These are phyloP conservation scores for Usnea hakonensis DNA, from an alignment of 495 filamentous ascomycete genomes.

Conservation along the genomic window DNA sequence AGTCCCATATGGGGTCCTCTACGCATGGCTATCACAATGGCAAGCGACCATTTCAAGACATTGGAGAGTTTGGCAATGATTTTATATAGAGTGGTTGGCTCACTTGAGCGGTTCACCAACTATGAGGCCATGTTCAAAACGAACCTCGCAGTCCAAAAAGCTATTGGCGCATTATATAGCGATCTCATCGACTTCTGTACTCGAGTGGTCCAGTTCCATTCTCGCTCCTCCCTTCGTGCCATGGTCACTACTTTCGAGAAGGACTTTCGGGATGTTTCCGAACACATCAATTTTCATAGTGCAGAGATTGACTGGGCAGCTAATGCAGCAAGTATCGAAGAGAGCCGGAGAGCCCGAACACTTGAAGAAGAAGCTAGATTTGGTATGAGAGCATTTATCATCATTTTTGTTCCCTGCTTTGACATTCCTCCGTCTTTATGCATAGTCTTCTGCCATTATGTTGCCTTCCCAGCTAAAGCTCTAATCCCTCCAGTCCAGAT, in stretches of 20 bases:
- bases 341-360: constrained; percentile 4
- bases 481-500: constrained; percentile 13
- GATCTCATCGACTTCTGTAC: constrained; percentile 28
- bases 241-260: constrained; percentile 11
- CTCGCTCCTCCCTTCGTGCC: constrained; percentile 19
- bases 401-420: constrained; percentile 11
- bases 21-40: constrained; percentile 10
- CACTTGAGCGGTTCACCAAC: constrained; percentile 25
- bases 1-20: constrained; percentile 13
- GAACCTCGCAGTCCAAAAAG: constrained; percentile 23
- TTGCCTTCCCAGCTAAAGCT: constrained; percentile 15
- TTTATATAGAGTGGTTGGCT: constrained; percentile 24
- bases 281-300: constrained; percentile 12
- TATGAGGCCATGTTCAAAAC: constrained; percentile 25
- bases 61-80: constrained; percentile 26
- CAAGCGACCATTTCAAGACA: constrained; percentile 25
- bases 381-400: background rate
- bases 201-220: constrained; percentile 23
- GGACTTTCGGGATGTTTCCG: constrained; percentile 11
- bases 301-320: constrained; percentile 9
- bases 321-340: constrained; percentile 5
- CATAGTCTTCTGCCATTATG: background rate
- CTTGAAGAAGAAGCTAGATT: background rate
- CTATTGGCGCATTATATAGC: constrained; percentile 25
- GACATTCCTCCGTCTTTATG: background rate